Base-by-base conservation (phyloP, 768 basidiomycete genomes). In the Amanita rubescens region DNA sequence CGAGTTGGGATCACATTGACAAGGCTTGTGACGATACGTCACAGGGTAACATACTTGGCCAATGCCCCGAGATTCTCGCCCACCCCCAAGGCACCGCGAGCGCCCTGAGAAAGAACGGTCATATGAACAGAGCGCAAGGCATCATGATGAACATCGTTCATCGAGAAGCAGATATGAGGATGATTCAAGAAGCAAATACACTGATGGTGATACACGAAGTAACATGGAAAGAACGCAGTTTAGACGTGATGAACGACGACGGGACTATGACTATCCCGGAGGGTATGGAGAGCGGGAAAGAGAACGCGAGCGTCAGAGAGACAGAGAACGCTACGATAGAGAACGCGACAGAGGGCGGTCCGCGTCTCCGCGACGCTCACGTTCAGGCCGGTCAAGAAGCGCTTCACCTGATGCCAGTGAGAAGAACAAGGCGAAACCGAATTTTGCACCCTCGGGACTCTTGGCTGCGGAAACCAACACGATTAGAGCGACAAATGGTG, bases 391-490 rank as follows among this genome's bases (percentile, higher is more conserved):
- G 35, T 75, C 73, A 33, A 65, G 73, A 43, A 78, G 78, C 12
- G 58, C 49, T 25, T 55, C 61, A 20, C 53, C 58, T 8, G 57
- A 51, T 32, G 22, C 12, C 37, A 19, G n/a, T 25, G 68, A 67
- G 61, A 87, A 87, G 63, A 67, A 67, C 62, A 88, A 88, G 63
- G 71, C 80, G 5, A 93, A 95, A 70, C 94, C 96, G 9, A 94
- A 96, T 64, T 97, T 95, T 65, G 79, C 72, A 14, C 78, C 80
- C 4, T 96, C 93, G 17, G 96, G 96, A 11, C 75, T 95, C 6
- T 79, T 99, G 34, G 96, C 95, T 0, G 95, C 95, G 3, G 96
- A 90, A 63, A 98, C 96, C 2, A 98, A 99, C 64, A 93, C 90
- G 1, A 85, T 94, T 39, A 79, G 80, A 58, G 76, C 81, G 30